Conservation (phyloP, 1,284 basidiomycete genomes). For the Sanghuangporus sanghuang region DNA sequence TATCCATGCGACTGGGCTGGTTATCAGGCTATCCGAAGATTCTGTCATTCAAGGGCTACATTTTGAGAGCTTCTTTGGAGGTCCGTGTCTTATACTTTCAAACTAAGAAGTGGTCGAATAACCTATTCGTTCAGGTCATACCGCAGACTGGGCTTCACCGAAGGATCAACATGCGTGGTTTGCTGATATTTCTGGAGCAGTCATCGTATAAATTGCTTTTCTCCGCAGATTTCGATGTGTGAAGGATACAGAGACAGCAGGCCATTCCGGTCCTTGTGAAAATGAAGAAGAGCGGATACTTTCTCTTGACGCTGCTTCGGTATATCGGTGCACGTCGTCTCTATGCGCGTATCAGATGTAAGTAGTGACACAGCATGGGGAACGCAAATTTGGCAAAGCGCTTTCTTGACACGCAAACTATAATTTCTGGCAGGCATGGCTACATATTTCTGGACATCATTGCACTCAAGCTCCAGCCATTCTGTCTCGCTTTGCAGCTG, state of each 20-base stretch:
- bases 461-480: neutral
- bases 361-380: too few relatives aligned
- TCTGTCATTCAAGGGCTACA: constrained; percentile 25
- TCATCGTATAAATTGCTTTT: constrained; percentile 14
- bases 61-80: constrained; percentile 38
- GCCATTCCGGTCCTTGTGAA: too few relatives aligned
- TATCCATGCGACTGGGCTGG: constrained; percentile 21
- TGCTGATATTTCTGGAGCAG: constrained; percentile 31
- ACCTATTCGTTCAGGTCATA: constrained; percentile 23
- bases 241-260: neutral
- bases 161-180: constrained; percentile 41
- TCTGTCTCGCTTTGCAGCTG: neutral
- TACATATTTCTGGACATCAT: neutral
- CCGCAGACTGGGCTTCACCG: constrained; percentile 34
- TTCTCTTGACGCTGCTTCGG: too few relatives aligned
- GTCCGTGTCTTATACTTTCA: constrained; percentile 11
- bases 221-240: neutral
- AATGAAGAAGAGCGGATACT: too few relatives aligned
- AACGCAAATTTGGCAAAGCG: too few relatives aligned
- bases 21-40: constrained; percentile 19
- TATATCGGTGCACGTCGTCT: too few relatives aligned
- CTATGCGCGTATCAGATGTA: too few relatives aligned
- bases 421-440: neutral
- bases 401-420: too few relatives aligned
- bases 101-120: neutral